Percentiles rank a stretch among this genome's conserved stretches.
Conservation (phyloP, 163 green algal genomes). For the Chloroidium sp. region DNA sequence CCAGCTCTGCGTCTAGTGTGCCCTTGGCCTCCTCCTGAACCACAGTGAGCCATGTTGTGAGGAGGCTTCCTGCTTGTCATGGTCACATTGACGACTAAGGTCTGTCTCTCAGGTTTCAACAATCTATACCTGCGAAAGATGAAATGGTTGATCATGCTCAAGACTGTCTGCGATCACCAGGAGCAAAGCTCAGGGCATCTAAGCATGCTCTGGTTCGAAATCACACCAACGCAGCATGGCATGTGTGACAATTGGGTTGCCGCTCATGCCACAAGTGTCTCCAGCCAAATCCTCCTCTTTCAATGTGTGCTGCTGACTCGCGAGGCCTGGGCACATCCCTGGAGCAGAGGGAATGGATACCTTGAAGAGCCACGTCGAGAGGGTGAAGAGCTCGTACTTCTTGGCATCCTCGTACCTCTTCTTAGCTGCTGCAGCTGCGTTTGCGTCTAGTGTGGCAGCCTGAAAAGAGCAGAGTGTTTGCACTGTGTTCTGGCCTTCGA, state of each 20-base stretch:
- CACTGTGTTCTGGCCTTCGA: too few species aligned
- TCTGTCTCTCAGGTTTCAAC: not conserved
- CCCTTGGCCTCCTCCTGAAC: slow-evolving; percentile 74
- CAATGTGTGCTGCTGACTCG: too few species aligned
- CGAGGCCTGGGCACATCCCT: too few species aligned
- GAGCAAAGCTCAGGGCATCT: too few species aligned
- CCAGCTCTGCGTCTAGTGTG: slow-evolving; percentile 85
- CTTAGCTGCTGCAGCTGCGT: not conserved
- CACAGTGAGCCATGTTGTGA: not conserved
- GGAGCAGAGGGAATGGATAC: slow-evolving; percentile 13
- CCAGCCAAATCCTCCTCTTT: too few species aligned
- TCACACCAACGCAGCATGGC: too few species aligned
- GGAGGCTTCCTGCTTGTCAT: not conserved
- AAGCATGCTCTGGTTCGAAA: too few species aligned
- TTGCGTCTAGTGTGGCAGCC: too few species aligned
- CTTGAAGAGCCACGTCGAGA: slow-evolving; percentile 81
- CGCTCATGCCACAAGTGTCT: too few species aligned
- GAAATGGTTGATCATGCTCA: not conserved
- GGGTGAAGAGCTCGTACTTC: slow-evolving; percentile 57
- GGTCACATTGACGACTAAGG: not conserved
- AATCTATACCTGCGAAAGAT: not conserved
- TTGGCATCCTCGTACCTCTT: not conserved
- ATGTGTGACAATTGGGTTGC: too few species aligned
- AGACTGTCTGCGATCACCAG: too few species aligned
- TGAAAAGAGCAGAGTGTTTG: too few species aligned